A percentile compares a stretch with the other conserved stretches of the same genome.
phyloP scores from a whole-genome alignment of 2,329 filamentous ascomycete genomes.

The Didymellaceae sp. region DNA sequence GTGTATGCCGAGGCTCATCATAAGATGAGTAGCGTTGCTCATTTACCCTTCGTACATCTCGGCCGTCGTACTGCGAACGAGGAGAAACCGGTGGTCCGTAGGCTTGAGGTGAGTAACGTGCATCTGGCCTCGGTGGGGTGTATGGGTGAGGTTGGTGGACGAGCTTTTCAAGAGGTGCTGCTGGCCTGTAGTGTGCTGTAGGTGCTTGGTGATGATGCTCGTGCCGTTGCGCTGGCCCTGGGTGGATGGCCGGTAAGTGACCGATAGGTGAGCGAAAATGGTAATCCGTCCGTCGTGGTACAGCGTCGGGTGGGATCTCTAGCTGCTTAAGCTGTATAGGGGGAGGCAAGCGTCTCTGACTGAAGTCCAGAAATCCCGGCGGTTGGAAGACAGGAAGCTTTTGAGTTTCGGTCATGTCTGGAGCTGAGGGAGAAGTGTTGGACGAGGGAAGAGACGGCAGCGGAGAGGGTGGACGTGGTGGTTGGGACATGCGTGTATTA shows the following conservation, averaged over 20 bases:
- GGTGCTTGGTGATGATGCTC: constrained; percentile 35
- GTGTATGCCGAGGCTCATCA: constrained; percentile 41
- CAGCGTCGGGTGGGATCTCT: constrained; percentile 48
- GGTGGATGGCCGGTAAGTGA: constrained; percentile 47
- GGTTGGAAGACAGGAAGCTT: constrained; percentile 51
- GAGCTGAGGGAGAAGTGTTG: constrained; percentile 40
- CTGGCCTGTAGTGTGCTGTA: constrained; percentile 31
- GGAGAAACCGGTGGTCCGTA: constrained; percentile 49
- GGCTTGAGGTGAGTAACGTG: constrained; percentile 49
- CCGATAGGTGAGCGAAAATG: constrained; percentile 49
- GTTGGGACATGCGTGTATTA: constrained; percentile 54
- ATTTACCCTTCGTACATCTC: constrained; percentile 34
- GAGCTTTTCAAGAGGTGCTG: constrained; percentile 47
- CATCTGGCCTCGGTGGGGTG: constrained; percentile 49
- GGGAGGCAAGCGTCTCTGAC: constrained; percentile 50
- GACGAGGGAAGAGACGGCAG: constrained; percentile 52
- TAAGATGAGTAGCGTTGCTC: constrained; percentile 43
- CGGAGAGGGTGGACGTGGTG: constrained; percentile 49
- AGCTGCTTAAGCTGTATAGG: constrained; percentile 50
- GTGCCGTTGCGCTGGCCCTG: constrained; percentile 40
- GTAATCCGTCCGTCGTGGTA: constrained; percentile 48
- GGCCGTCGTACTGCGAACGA: constrained; percentile 43
- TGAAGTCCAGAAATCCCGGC: constrained; percentile 49
- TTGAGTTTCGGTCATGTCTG: constrained; percentile 56
- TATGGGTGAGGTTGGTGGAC: constrained; percentile 46